Percentiles rank a stretch among this genome's conserved stretches.
Conservation (phyloP, 2,329 filamentous ascomycete species). For the Aspergillus sp. region DNA sequence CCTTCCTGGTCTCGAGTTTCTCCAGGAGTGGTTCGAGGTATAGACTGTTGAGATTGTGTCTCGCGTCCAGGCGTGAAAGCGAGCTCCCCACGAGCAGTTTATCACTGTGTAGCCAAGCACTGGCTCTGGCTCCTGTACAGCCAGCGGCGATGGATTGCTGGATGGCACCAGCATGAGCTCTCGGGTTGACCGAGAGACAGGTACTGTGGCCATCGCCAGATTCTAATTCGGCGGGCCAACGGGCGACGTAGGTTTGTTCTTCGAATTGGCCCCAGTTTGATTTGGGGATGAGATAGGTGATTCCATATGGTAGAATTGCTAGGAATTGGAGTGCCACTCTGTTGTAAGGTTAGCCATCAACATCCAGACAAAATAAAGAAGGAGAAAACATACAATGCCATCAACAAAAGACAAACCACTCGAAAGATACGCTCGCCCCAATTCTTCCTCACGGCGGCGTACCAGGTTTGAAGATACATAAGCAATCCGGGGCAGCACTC, state of each 20-base stretch:
- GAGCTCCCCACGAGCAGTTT: conserved; percentile 18
- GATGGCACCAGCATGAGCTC: conserved; percentile 13
- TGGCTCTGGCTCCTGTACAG: conserved; percentile 21
- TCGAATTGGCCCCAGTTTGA: background rate
- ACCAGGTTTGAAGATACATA: conserved; percentile 12
- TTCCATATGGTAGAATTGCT: conserved; percentile 12
- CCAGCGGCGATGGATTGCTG: conserved; percentile 16
- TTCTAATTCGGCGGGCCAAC: conserved; percentile 10
- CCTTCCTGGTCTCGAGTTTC: conserved; percentile 10
- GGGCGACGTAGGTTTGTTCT: conserved; percentile 4
- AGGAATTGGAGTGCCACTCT: conserved; percentile 18
- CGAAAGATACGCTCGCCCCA: conserved; percentile 19
- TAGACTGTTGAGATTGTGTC: conserved; percentile 13
- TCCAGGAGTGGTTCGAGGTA: conserved; percentile 19
- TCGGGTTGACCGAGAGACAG: conserved; percentile 19
- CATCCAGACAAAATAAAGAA: background rate
- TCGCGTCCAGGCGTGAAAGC: conserved; percentile 1
- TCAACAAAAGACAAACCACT: conserved; percentile 19
- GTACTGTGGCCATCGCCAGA: conserved; percentile 6
- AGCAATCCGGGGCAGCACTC: conserved; percentile 24
- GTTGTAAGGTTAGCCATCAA: background rate
- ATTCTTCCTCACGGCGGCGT: conserved; percentile 7
- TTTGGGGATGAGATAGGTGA: conserved; percentile 10
- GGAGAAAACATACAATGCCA: conserved; percentile 13
- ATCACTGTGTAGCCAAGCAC: conserved; percentile 19